A percentile compares a stretch with the other conserved stretches of the same genome.
Evolutionary conservation across 805 yeast species (phyloP).

Genomic region (Blastobotrys parvus): DNA sequence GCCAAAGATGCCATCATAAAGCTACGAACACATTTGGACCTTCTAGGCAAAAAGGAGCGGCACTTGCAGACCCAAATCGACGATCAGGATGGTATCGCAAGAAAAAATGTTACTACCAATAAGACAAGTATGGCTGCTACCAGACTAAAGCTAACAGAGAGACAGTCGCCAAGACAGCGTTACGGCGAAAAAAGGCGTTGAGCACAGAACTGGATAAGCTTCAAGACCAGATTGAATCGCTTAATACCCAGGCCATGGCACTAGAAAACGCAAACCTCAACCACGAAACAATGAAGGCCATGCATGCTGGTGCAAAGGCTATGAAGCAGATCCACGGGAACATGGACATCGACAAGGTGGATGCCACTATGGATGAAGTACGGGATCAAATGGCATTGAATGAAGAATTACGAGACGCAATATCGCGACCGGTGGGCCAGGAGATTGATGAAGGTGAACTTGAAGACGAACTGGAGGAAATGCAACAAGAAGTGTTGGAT

Average conservation of each 20-base stretch:
- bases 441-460: slow-evolving; percentile 82
- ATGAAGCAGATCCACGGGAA: slow-evolving; percentile 95
- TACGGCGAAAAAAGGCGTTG: slow-evolving; percentile 77
- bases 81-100: slow-evolving; percentile 74
- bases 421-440: slow-evolving; percentile 82
- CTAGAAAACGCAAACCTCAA: slow-evolving; percentile 94
- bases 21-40: slow-evolving; percentile 79
- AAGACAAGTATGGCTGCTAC: slow-evolving; percentile 34
- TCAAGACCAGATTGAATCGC: slow-evolving; percentile 78
- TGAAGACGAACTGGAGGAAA: slow-evolving; percentile 84
- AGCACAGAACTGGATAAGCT: slow-evolving; percentile 73
- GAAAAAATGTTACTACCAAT: slow-evolving; percentile 62
- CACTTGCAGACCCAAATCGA: slow-evolving; percentile 76
- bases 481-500: slow-evolving; percentile 75
- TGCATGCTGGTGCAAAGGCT: slow-evolving; percentile 96
- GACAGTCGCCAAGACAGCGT: slow-evolving; percentile 68
- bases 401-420: slow-evolving; percentile 93
- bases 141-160: background rate
- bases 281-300: slow-evolving; percentile 95
- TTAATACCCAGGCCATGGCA: slow-evolving; percentile 83
- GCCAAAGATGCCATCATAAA: slow-evolving; percentile 84
- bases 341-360: slow-evolving; percentile 92
- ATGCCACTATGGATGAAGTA: slow-evolving; percentile 95
- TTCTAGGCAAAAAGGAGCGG: slow-evolving; percentile 73
- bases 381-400: slow-evolving; percentile 94